Percentiles rank a stretch among this genome's conserved stretches.
phyloP scores from a whole-genome alignment of 2,329 filamentous ascomycete species.

The Coleophoma crateriformis region DNA sequence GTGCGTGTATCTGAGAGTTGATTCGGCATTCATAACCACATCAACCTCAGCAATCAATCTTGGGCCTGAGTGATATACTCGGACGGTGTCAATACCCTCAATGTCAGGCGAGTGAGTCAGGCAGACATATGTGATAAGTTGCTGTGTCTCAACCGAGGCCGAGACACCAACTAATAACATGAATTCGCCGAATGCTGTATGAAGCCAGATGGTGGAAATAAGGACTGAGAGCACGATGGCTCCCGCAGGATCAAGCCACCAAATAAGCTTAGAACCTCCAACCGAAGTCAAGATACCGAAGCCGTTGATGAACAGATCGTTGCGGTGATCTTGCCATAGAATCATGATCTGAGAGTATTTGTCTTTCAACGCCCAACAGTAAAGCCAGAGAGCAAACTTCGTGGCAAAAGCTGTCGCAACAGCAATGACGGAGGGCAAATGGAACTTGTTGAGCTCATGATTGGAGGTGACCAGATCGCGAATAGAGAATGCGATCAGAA shows the following conservation, averaged over 20 bases:
- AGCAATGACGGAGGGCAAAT: slow-evolving; percentile 78
- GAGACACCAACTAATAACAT: slow-evolving; percentile 85
- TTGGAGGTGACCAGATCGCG: slow-evolving; percentile 57
- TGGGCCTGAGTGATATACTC: slow-evolving; percentile 86
- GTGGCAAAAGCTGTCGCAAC: slow-evolving; percentile 79
- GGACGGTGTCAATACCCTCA: slow-evolving; percentile 86
- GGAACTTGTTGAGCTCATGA: slow-evolving; percentile 56
- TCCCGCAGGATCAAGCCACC: slow-evolving; percentile 95
- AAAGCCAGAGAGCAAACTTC: slow-evolving; percentile 79
- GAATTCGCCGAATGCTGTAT: slow-evolving; percentile 85
- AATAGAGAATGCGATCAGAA: slow-evolving; percentile 84
- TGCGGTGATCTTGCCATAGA: slow-evolving; percentile 94
- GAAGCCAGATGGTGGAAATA: slow-evolving; percentile 76
- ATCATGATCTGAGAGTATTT: slow-evolving; percentile 90
- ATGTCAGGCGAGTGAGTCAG: slow-evolving; percentile 85
- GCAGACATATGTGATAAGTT: slow-evolving; percentile 93
- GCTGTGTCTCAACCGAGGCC: slow-evolving; percentile 78
- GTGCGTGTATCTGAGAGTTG: slow-evolving; percentile 73
- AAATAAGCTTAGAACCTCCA: slow-evolving; percentile 80
- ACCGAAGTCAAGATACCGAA: slow-evolving; percentile 88
- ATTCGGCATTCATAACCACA: slow-evolving; percentile 80
- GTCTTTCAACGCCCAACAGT: slow-evolving; percentile 87
- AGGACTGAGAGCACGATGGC: slow-evolving; percentile 77
- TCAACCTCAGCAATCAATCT: slow-evolving; percentile 93
- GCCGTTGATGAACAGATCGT: slow-evolving; percentile 94